These are phyloP conservation scores for Rossbeevera mucosa DNA, from an alignment of 768 basidiomycete genomes.

Conservation along the genomic window DNA sequence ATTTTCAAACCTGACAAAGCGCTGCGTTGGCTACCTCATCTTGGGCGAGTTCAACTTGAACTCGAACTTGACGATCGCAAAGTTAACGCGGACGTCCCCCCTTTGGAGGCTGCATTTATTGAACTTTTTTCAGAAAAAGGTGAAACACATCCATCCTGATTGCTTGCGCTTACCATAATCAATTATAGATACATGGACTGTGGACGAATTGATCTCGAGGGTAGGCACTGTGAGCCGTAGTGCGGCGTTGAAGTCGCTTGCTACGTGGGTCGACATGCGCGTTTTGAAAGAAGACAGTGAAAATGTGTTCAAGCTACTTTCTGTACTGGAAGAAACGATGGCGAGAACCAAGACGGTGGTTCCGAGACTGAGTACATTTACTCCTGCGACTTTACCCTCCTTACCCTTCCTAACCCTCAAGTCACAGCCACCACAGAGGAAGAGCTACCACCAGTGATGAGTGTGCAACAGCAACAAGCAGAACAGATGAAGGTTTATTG, in stretches of 20 bases:
- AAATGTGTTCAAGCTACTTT: conserved; percentile 60
- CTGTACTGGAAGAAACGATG: conserved; percentile 49
- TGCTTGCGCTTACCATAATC: not conserved
- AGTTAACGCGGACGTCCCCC: conserved; percentile 70
- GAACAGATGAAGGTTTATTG: conserved; percentile 87
- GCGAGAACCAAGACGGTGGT: conserved; percentile 20
- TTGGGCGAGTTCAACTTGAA: conserved; percentile 79
- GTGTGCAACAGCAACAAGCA: conserved; percentile 68
- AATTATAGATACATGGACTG: conserved; percentile 57
- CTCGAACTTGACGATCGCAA: conserved; percentile 80
- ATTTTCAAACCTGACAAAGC: conserved; percentile 90
- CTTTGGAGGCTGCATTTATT: conserved; percentile 87
- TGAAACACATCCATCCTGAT: conserved; percentile 20
- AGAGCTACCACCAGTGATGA: conserved; percentile 45
- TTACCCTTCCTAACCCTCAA: not conserved
- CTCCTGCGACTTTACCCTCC: not conserved
- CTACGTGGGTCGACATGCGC: conserved; percentile 80
- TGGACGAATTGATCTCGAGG: conserved; percentile 59
- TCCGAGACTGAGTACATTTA: conserved; percentile 24
- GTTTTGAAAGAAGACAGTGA: conserved; percentile 68
- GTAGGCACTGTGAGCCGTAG: conserved; percentile 64
- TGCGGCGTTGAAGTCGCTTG: conserved; percentile 65
- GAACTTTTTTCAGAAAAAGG: conserved; percentile 78
- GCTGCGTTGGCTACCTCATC: conserved; percentile 83
- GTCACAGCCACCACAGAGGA: conserved; percentile 37